These are phyloP conservation scores for Dictyostelium intermedium DNA, from an alignment of 78 protist species.

Conservation along the genomic window DNA sequence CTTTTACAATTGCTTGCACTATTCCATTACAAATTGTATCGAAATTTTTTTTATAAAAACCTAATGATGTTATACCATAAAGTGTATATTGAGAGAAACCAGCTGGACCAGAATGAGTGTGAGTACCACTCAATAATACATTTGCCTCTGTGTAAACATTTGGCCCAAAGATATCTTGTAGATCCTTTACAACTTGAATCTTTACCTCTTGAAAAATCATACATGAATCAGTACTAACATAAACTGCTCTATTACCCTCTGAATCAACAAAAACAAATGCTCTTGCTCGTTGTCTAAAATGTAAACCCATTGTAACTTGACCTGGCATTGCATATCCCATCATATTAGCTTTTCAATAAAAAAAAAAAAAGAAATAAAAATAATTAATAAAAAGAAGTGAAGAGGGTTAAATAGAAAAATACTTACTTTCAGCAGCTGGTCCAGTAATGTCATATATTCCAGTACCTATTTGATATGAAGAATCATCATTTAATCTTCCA, in stretches of 20 bases:
- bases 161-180: conserved; percentile 27
- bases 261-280: conserved; percentile 74
- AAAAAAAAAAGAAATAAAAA: not conserved
- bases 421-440: conserved; percentile 81
- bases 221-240: conserved; percentile 77
- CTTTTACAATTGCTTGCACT: conserved; percentile 73
- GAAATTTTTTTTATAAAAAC: conserved; percentile 79
- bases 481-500: not conserved
- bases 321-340: conserved; percentile 85
- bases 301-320: conserved; percentile 67
- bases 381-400: too few relatives aligned
- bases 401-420: not conserved
- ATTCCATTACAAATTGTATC: conserved; percentile 84
- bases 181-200: conserved; percentile 31
- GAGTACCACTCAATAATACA: conserved; percentile 81
- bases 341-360: conserved; percentile 13
- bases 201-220: conserved; percentile 76
- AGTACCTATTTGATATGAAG: conserved; percentile 69
- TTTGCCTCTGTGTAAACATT: conserved; percentile 59
- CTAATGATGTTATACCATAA: conserved; percentile 83
- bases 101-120: conserved; percentile 90
- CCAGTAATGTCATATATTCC: conserved; percentile 86
- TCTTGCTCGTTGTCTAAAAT: conserved; percentile 75
- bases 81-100: conserved; percentile 83
- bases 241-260: conserved; percentile 66